Percentiles rank a stretch among this genome's conserved stretches.
Evolutionary conservation across 331 rosid genomes (phyloP).

Genomic region (Erythrophleum ivorense): DNA sequence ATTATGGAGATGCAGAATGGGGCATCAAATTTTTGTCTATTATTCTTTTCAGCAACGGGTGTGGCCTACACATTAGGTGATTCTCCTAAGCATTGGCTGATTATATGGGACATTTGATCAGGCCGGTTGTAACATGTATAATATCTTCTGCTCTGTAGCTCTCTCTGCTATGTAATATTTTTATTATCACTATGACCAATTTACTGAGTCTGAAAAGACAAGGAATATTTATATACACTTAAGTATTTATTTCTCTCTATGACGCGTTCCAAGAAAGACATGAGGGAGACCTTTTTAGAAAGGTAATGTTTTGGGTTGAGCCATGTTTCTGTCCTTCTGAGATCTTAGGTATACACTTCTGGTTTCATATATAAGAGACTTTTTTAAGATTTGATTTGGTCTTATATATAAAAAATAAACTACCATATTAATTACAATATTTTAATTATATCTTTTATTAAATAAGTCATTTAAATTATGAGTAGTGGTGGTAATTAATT

Average conservation of each 20-base stretch:
- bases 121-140: conserved; percentile 27
- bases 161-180: conserved; percentile 9
- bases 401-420: too few relatives aligned
- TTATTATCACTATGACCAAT: neutral
- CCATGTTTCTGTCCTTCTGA: too few relatives aligned
- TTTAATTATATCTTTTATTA: too few relatives aligned
- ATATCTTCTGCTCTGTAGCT: conserved; percentile 16
- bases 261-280: neutral
- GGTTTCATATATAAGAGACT: too few relatives aligned
- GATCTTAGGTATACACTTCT: too few relatives aligned
- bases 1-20: conserved; percentile 29
- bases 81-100: conserved; percentile 18
- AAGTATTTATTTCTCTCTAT: neutral
- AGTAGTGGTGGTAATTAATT: too few relatives aligned
- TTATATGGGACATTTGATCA: conserved; percentile 23
- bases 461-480: too few relatives aligned
- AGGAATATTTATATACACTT: neutral
- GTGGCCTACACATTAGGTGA: conserved; percentile 14
- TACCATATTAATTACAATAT: too few relatives aligned
- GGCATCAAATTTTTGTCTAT: conserved; percentile 36
- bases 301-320: too few relatives aligned
- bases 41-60: conserved; percentile 24
- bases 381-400: too few relatives aligned
- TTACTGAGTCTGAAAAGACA: neutral
- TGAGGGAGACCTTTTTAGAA: too few relatives aligned